A percentile compares a stretch with the other conserved stretches of the same genome.
phyloP scores from a whole-genome alignment of 257 asterid genomes.

The Striga asiatica region DNA sequence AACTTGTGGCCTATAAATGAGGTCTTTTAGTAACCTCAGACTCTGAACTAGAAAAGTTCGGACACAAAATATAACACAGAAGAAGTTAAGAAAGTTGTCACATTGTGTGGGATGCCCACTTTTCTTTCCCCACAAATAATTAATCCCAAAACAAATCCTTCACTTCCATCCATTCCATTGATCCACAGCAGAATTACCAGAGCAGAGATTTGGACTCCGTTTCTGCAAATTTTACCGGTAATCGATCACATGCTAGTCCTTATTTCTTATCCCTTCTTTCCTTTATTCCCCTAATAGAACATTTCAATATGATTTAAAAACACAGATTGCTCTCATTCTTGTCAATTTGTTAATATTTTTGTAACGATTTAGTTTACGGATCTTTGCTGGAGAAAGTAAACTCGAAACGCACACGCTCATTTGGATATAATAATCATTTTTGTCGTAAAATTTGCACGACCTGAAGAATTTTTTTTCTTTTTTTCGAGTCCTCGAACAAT shows the following conservation, averaged over 20 bases:
- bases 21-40: slow-evolving; percentile 23
- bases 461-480: no score
- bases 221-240: neutral
- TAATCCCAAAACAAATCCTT: slow-evolving; percentile 5
- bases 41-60: slow-evolving; percentile 12
- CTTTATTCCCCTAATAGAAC: no score
- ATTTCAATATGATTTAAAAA: neutral
- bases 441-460: no score
- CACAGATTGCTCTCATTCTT: neutral
- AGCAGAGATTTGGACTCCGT: neutral
- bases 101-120: neutral
- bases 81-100: neutral
- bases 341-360: no score
- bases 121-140: neutral
- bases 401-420: no score
- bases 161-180: slow-evolving; percentile 3
- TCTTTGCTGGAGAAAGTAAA: no score
- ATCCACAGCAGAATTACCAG: neutral
- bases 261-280: no score
- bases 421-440: no score
- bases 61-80: neutral
- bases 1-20: slow-evolving; percentile 22
- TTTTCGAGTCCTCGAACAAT: no score
- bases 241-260: neutral
- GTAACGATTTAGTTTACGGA: no score